Evolutionary conservation across 2,329 filamentous ascomycete genomes (phyloP).

Genomic region (Acrodontium crateriforme): DNA sequence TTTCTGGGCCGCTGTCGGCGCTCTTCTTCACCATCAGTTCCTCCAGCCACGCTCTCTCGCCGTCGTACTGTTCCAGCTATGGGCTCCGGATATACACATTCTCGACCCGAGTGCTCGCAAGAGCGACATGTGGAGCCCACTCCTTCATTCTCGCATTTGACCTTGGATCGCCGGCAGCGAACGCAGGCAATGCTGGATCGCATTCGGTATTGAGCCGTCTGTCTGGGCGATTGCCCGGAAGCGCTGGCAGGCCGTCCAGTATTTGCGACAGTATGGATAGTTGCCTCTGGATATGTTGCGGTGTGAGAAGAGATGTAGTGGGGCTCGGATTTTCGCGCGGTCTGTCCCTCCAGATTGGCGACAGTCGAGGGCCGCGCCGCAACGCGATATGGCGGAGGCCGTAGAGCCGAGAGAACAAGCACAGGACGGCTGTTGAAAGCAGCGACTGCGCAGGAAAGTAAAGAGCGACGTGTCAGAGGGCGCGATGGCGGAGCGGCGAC

Average conservation of each 20-base stretch:
- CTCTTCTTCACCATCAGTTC: slow-evolving; percentile 12
- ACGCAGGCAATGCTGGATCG: slow-evolving; percentile 69
- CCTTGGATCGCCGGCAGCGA: slow-evolving; percentile 65
- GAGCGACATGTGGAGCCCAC: slow-evolving; percentile 58
- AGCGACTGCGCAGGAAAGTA: too few species aligned
- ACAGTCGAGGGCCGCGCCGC: too few species aligned
- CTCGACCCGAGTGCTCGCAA: slow-evolving; percentile 56
- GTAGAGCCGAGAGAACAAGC: too few species aligned
- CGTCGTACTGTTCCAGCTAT: slow-evolving; percentile 23
- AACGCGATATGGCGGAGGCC: too few species aligned
- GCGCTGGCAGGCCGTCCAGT: too few species aligned
- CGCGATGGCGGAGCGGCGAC: too few species aligned
- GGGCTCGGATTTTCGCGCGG: too few species aligned
- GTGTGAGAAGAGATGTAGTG: too few species aligned
- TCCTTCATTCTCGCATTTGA: slow-evolving; percentile 73
- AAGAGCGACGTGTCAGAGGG: too few species aligned
- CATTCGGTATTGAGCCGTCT: slow-evolving; percentile 36
- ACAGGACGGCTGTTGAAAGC: too few species aligned
- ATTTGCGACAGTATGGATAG: too few species aligned
- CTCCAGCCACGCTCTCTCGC: slow-evolving; percentile 13
- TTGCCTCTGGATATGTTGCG: slow-evolving; percentile 2
- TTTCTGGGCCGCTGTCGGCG: slow-evolving; percentile 24
- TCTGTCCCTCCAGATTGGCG: too few species aligned
- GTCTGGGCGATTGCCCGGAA: slow-evolving; percentile 18
- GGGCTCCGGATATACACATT: slow-evolving; percentile 57